Conservation (phyloP, 2,329 filamentous ascomycete species). For the Alternaria triticimaculans region DNA sequence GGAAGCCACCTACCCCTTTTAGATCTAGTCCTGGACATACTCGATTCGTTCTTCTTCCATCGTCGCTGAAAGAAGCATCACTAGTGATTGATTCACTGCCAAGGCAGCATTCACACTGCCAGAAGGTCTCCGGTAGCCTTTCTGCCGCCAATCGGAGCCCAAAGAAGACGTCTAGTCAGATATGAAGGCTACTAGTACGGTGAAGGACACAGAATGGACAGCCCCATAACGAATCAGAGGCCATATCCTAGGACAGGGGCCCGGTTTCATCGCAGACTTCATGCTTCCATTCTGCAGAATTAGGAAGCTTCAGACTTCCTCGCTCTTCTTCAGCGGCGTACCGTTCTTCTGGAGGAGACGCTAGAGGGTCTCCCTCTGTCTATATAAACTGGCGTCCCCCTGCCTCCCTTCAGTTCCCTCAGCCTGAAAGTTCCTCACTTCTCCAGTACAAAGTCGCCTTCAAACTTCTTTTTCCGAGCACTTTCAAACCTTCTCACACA, state of each 20-base stretch:
- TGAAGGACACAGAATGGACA: not conserved
- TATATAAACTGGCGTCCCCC: slow-evolving; percentile 1
- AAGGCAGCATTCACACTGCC: not conserved
- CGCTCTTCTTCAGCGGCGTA: not conserved
- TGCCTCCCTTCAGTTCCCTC: not conserved
- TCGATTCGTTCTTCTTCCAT: not conserved
- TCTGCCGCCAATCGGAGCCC: not conserved
- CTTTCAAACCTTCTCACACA: not conserved
- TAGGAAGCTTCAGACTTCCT: not conserved
- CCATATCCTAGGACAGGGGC: not conserved
- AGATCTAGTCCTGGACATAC: not conserved
- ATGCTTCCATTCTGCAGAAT: not conserved
- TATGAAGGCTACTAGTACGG: not conserved
- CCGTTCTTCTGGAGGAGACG: not conserved
- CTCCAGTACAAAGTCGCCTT: not conserved
- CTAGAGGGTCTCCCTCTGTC: not conserved
- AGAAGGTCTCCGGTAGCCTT: not conserved
- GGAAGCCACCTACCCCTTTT: not conserved
- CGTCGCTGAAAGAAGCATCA: not conserved
- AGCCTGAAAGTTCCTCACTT: not conserved
- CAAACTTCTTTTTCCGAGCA: not conserved
- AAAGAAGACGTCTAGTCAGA: not conserved
- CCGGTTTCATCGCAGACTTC: not conserved
- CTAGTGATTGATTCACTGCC: not conserved
- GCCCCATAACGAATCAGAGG: not conserved